phyloP scores from a whole-genome alignment of 768 basidiomycete species.

The Leucocoprinus leucothites region DNA sequence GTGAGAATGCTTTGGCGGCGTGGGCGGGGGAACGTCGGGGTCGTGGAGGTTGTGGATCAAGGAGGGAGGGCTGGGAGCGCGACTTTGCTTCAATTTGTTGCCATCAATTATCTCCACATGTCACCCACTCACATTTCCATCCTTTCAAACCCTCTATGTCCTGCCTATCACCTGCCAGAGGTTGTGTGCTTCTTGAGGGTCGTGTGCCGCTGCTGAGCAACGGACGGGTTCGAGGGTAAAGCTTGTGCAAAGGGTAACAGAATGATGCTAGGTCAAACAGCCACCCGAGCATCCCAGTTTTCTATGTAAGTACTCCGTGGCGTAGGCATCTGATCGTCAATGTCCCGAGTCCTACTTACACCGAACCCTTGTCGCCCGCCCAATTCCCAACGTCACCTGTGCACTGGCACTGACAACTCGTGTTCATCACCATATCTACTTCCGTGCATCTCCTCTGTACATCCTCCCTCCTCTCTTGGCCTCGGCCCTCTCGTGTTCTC shows the following conservation, averaged over 20 bases:
- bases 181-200: too few relatives aligned
- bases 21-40: background rate
- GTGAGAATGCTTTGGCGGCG: background rate
- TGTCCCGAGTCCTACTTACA: too few relatives aligned
- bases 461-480: too few relatives aligned
- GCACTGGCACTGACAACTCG: conserved; percentile 1
- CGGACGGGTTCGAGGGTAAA: too few relatives aligned
- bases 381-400: background rate
- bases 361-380: background rate
- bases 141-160: background rate
- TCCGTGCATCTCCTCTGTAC: too few relatives aligned
- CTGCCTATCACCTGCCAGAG: background rate
- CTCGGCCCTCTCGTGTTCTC: too few relatives aligned
- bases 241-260: background rate
- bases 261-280: background rate
- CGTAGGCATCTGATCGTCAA: conserved; percentile 1
- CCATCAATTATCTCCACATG: conserved; percentile 9
- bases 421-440: too few relatives aligned
- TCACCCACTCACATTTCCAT: conserved; percentile 5
- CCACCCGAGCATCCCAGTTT: background rate
- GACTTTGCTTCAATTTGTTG: conserved; percentile 7
- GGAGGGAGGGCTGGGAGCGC: conserved; percentile 1
- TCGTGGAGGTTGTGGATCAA: background rate
- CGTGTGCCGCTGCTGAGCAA: too few relatives aligned
- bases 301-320: conserved; percentile 1